Conservation (phyloP, 331 rosid species). For the Rosa hybrid region DNA sequence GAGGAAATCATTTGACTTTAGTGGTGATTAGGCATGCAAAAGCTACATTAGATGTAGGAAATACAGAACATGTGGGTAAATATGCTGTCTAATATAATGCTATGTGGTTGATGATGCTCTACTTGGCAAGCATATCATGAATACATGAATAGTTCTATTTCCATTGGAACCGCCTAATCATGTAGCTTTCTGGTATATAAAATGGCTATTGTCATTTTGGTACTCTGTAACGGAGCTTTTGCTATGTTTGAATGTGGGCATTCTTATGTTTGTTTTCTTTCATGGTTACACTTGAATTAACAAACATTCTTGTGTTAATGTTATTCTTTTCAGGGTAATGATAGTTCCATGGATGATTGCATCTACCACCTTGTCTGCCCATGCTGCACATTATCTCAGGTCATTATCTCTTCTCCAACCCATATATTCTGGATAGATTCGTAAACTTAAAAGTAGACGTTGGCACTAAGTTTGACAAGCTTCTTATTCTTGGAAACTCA, state of each 20-base stretch:
- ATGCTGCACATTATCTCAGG: slow-evolving; percentile 93
- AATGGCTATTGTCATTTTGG: not conserved
- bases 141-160: not conserved
- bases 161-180: not conserved
- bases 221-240: not conserved
- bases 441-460: not conserved
- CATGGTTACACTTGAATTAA: not conserved
- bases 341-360: slow-evolving; percentile 78
- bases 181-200: not conserved
- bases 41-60: not conserved
- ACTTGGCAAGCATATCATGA: not conserved
- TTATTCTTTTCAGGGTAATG: slow-evolving; percentile 63
- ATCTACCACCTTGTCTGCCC: slow-evolving; percentile 86
- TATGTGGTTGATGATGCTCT: not conserved
- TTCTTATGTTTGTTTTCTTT: slow-evolving; percentile 13
- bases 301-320: not conserved
- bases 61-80: not conserved
- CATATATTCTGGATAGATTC: slow-evolving; percentile 10
- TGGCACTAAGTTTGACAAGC: not conserved
- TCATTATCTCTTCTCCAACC: slow-evolving; percentile 25
- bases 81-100: not conserved
- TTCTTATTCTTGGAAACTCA: slow-evolving; percentile 18
- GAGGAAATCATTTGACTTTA: not conserved
- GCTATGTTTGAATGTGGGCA: not conserved
- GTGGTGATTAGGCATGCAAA: not conserved